Evolutionary conservation across 345 rosid species (phyloP), one percentile per base, ranked within the genome.

Genomic region (Eucalyptus grandis): DNA sequence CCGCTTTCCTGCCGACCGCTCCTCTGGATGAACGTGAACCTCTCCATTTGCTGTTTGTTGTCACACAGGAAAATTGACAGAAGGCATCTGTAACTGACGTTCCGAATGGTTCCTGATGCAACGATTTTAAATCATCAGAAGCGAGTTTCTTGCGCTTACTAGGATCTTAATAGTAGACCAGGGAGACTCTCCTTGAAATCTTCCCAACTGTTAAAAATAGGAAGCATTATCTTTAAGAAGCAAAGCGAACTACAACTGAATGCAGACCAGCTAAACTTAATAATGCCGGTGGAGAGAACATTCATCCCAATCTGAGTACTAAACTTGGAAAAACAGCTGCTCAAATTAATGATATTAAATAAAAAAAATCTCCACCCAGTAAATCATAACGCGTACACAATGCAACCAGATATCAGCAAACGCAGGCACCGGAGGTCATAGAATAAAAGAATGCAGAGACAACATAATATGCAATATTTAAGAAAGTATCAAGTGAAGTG

Each of bases 141-240:
- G 89, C 46, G 31, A 53, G 72, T 40, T 90, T 87, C 53, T 94
- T 94, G 14, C 94, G 90, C 89, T 95, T 95, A 46, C 92, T 88
- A 11, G 99, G 97, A 24, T 95, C 94, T 37, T 95, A 94, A 87
- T 89, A 94, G 87, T 93, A 90, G 83, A 94, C 96, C 22, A 97
- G 90, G 9, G 97, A 91, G 49, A 94, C 95, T 88, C 94, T 91
- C 43, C 96, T 90, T 26, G 96, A 90, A 88, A 96, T 91, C 91
- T 94, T 94, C 87, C 95, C 95, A 88, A 87, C 98, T 94, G 82
- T 27, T 89, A 93, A 90, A 85, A 67, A 44, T 88, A 34, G 56
- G 56, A 89, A 67, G 34, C 85, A 89, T 77, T 14, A 11, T 43
- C 53, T 49, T 86, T 51, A 47, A 51, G 34, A 87, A 49, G 30